Conservation (phyloP, 768 basidiomycete genomes). For the Mycena alexandri region DNA sequence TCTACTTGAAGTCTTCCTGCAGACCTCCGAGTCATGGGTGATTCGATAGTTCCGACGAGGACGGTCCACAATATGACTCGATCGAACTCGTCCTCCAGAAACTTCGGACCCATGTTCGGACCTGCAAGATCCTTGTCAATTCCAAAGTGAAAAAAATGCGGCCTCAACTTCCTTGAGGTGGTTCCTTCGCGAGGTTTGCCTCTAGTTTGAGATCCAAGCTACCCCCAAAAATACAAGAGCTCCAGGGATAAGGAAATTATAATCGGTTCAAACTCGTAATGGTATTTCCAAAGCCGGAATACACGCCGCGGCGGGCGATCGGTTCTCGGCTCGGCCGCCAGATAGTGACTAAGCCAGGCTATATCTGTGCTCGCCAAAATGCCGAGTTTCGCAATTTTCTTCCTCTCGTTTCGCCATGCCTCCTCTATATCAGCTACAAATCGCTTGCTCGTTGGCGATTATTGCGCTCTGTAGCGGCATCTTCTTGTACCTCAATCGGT, state of each 20-base stretch:
- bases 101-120: neutral
- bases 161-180: no score
- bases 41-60: no score
- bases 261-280: no score
- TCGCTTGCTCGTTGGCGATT: slow-evolving; percentile 61
- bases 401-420: slow-evolving; percentile 58
- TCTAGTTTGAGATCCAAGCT: no score
- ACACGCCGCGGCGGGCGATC: no score
- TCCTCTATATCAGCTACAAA: slow-evolving; percentile 68
- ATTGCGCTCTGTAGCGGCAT: slow-evolving; percentile 60
- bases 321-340: no score
- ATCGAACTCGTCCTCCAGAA: neutral
- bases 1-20: no score
- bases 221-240: no score
- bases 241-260: no score
- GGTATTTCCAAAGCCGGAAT: no score
- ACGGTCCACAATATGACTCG: neutral
- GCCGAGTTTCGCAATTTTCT: slow-evolving; percentile 18
- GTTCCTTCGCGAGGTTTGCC: no score
- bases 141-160: neutral
- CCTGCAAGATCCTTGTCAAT: neutral
- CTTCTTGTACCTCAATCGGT: slow-evolving; percentile 55
- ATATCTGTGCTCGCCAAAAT: neutral
- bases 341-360: slow-evolving; percentile 10
- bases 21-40: no score